Evolutionary conservation across 768 basidiomycete genomes (phyloP), one percentile per base, ranked within the genome.

Genomic region (Punctularia strigosozonata): DNA sequence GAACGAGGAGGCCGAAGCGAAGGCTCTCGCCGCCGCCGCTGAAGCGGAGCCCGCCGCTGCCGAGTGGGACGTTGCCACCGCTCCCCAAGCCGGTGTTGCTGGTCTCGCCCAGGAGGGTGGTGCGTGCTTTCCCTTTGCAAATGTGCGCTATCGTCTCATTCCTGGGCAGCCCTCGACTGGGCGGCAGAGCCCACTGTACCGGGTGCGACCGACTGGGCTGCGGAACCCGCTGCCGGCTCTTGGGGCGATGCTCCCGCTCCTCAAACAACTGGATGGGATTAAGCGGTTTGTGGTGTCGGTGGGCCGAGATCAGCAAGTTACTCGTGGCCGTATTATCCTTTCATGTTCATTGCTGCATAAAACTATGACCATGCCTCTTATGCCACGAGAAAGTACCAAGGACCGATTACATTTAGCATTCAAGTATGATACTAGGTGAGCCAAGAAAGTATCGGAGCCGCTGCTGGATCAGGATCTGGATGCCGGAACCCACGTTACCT

Each of bases 1-100:
- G 58, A 80, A 86, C 56, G 92, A 90, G 59, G 89, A 88, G 59
- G 86, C 87, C 20, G 77, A 82, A 46, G 86, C 86, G 51, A 91
- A 91, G 65, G 63, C 66, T 37, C 61, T 62, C 37, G 69, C 75
- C 47, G 71, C 75, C 46, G 71, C 68, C 39, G 60, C 56, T 36
- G 69, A 63, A 41, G 61, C 55, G 31, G 81, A 73, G 50, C 59
- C 65, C 28, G 61, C 65, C 25, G 61, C 68, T 28, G 57, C 68
- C 35, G 84, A 88, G 51, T 88, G 88, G 84, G 85, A 86, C 49
- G 75, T 79, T 38, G 51, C 75, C 39, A 68, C 77, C 55, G 80
- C 77, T 37, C 70, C 77, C 45, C 69, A 68, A 44, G 73, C 71
- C 47, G 87, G 81, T 37, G 85, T 89, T 63, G 84, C 88, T 39